These are phyloP conservation scores for Rhytidhysteron rufulum DNA, from an alignment of 2,329 filamentous ascomycete species.

Conservation along the genomic window DNA sequence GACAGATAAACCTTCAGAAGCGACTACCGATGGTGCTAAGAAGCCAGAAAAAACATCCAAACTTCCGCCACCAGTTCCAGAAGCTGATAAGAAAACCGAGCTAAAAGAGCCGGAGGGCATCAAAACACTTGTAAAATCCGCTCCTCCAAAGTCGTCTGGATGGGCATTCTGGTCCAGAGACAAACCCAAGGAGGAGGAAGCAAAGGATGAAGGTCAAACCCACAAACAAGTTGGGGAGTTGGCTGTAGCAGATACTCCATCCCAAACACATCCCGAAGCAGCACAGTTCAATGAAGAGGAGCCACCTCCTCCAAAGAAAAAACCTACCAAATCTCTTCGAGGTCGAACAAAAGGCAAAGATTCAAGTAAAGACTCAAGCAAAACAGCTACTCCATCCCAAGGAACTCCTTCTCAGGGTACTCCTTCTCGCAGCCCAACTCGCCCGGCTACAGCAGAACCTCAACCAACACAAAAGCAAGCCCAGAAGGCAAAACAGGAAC, in stretches of 20 bases:
- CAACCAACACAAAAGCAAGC: conserved; percentile 23
- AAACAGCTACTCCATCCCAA: conserved; percentile 22
- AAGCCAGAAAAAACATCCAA: background rate
- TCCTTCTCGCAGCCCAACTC: conserved; percentile 22
- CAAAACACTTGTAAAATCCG: conserved; percentile 18
- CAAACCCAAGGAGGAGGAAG: conserved; percentile 46
- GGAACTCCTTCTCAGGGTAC: conserved; percentile 21
- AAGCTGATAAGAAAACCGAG: background rate
- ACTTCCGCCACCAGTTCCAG: background rate
- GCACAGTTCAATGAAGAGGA: conserved; percentile 48
- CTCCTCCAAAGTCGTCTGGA: conserved; percentile 54
- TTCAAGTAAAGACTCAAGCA: conserved; percentile 30
- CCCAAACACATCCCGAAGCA: conserved; percentile 47
- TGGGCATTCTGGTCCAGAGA: conserved; percentile 81
- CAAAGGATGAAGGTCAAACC: conserved; percentile 55
- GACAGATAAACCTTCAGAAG: conserved; percentile 3
- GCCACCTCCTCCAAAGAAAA: conserved; percentile 17
- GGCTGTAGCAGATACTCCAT: conserved; percentile 49
- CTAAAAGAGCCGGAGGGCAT: background rate
- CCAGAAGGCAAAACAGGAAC: conserved; percentile 24
- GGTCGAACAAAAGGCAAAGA: conserved; percentile 25
- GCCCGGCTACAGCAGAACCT: conserved; percentile 21
- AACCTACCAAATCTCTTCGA: conserved; percentile 27
- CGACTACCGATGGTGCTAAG: background rate
- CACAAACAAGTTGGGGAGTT: conserved; percentile 52